Evolutionary conservation across 768 basidiomycete genomes (phyloP).

Genomic region (Boletales sp.): DNA sequence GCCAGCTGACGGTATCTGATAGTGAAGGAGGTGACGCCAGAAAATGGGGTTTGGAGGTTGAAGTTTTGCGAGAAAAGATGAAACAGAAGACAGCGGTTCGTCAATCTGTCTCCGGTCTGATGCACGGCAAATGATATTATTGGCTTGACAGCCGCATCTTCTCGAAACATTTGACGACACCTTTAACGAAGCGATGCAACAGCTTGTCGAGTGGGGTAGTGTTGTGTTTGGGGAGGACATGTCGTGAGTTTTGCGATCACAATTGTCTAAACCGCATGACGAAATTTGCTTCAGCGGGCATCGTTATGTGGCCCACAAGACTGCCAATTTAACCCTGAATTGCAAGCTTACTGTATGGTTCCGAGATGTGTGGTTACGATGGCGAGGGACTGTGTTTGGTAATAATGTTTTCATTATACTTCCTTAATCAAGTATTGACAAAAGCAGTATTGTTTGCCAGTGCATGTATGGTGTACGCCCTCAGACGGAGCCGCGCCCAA

Average conservation of each 20-base stretch:
- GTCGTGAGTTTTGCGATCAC: constrained; percentile 46
- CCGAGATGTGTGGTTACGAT: constrained; percentile 64
- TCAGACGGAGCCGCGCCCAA: constrained; percentile 40
- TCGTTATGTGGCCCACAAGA: constrained; percentile 74
- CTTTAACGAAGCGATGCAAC: constrained; percentile 75
- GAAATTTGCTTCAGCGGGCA: constrained; percentile 47
- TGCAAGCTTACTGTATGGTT: constrained; percentile 66
- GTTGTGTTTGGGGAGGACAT: constrained; percentile 62
- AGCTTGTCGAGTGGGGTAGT: constrained; percentile 71
- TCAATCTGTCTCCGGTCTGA: constrained; percentile 11
- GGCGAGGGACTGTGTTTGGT: constrained; percentile 65
- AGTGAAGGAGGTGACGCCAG: constrained; percentile 66
- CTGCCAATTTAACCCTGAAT: constrained; percentile 59
- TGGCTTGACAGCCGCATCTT: constrained; percentile 47
- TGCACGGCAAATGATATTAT: constrained; percentile 16
- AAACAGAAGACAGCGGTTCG: constrained; percentile 55
- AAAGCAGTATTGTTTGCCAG: constrained; percentile 27
- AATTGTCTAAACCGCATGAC: constrained; percentile 13
- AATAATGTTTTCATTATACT: constrained; percentile 16
- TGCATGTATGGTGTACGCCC: constrained; percentile 10
- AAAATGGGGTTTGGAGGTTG: constrained; percentile 70
- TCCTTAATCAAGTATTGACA: constrained; percentile 14
- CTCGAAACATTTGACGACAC: constrained; percentile 63
- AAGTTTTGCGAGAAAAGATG: constrained; percentile 53
- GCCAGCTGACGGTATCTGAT: constrained; percentile 29